Conservation (phyloP, 164 flowering plant genomes). For the Piper longum region DNA sequence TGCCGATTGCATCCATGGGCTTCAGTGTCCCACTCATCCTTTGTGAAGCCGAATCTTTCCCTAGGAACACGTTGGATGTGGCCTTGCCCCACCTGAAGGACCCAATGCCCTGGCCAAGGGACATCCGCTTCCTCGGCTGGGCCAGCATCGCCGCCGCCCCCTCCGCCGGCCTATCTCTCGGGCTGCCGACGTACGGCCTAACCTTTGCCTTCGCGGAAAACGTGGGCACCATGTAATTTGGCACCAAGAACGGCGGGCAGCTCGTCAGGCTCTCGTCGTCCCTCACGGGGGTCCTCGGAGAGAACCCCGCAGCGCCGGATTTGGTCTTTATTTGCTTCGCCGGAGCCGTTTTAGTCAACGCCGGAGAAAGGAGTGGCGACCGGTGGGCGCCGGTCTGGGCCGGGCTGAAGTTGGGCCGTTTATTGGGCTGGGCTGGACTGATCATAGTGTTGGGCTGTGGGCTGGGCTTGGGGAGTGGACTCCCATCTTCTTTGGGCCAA, state of each 20-base stretch:
- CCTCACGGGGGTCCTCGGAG: conserved; percentile 27
- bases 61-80: conserved; percentile 20
- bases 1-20: conserved; percentile 41
- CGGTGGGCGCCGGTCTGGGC: conserved; percentile 46
- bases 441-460: conserved; percentile 15
- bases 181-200: conserved; percentile 37
- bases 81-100: conserved; percentile 64
- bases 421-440: conserved; percentile 21
- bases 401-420: conserved; percentile 16
- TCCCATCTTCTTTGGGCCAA: conserved; percentile 10
- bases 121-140: conserved; percentile 43
- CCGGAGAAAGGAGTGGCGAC: conserved; percentile 40
- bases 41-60: conserved; percentile 35
- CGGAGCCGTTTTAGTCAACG: conserved; percentile 4
- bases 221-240: conserved; percentile 85
- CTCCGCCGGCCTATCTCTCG: conserved; percentile 24
- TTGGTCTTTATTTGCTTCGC: conserved; percentile 19
- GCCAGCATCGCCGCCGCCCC: conserved; percentile 26
- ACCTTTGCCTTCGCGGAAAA: conserved; percentile 72
- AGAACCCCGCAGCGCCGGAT: conserved; percentile 22
- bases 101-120: conserved; percentile 44
- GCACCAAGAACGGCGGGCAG: conserved; percentile 85
- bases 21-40: conserved; percentile 23
- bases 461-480: conserved; percentile 18
- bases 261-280: conserved; percentile 90